These are phyloP conservation scores for Vanilla planifolia DNA, from an alignment of 106 monocot genomes.

Conservation along the genomic window DNA sequence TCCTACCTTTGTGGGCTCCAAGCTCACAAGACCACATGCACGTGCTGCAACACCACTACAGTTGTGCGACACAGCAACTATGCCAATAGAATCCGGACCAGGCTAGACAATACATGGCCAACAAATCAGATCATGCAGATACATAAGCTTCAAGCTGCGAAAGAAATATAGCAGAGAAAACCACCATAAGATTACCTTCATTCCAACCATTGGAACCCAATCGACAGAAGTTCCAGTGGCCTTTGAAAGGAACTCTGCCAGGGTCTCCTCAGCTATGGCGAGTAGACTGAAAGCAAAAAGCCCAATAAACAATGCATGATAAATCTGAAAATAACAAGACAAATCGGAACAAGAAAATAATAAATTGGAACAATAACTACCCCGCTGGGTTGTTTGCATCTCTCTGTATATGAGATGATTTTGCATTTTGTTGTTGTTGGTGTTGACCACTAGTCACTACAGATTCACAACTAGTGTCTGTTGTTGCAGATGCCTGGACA, in stretches of 20 bases:
- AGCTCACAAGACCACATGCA: constrained; percentile 88
- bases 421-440: constrained; percentile 17
- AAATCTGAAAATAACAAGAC: not conserved
- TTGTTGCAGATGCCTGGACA: constrained; percentile 44
- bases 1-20: constrained; percentile 91
- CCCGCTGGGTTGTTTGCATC: constrained; percentile 87
- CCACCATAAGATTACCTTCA: constrained; percentile 58
- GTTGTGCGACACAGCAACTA: constrained; percentile 77
- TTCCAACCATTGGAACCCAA: constrained; percentile 99
- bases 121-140: not conserved
- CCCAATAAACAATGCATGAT: not conserved
- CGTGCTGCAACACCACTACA: constrained; percentile 90
- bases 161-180: not conserved
- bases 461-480: constrained; percentile 92
- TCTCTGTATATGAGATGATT: constrained; percentile 48
- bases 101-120: constrained; percentile 42
- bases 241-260: constrained; percentile 98
- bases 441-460: constrained; percentile 45
- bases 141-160: not conserved
- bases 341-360: not conserved
- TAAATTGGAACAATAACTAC: constrained; percentile 29
- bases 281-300: constrained; percentile 45
- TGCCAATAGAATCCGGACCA: constrained; percentile 99
- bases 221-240: constrained; percentile 99
- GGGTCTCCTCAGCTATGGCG: constrained; percentile 85